Base-by-base conservation (phyloP, 495 filamentous ascomycete species). In the Zalerion maritima region DNA sequence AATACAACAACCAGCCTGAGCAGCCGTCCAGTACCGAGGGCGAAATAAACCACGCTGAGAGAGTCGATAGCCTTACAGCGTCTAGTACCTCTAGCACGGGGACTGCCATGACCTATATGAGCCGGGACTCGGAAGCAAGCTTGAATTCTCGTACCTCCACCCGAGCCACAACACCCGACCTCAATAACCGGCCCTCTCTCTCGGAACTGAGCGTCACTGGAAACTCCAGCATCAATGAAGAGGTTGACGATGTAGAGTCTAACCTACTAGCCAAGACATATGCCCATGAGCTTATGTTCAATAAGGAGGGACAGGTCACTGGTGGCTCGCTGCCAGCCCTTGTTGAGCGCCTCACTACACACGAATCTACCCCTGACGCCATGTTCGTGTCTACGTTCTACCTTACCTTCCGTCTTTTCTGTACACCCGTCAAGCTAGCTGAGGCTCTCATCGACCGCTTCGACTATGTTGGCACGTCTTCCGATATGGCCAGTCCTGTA, bases 381-480 rank as follows among this genome's bases (percentile, higher is more conserved):
- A 71, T 81, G 47, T 99, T 96, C 43, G 82, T 94, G 29, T 79
- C 82, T 2, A 81, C 91, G 0, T 96, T 99, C 50, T 96, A 91
- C 54, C 73, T 96, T 23, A 96, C 91, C 16, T 99, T 99, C 60
- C 80, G 91, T 24, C 71, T 93, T 12, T 99, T 99, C 37, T 81
- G 83, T 26, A 80, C 81, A 0, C 84, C 91, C 1, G 43, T 67
- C 10, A 69, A 82, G 19, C 72, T 96, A 33, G 83, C 84, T 3
- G 64, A 84, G 45, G 69, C 75, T 1, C 65, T 99, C 4, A 75
- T 87, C 23, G 78, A 87, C 23, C 75, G 91, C 14, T 99, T 93
- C 51, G 79, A 94, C 35, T 91, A 94, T 42, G 78, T 94, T 31
- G 78, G 68, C 4, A 79, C 91, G 24, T 76, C 71, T 18, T 69